Conservation (phyloP, 2,329 filamentous ascomycete species). For the Didymella lethalis region DNA sequence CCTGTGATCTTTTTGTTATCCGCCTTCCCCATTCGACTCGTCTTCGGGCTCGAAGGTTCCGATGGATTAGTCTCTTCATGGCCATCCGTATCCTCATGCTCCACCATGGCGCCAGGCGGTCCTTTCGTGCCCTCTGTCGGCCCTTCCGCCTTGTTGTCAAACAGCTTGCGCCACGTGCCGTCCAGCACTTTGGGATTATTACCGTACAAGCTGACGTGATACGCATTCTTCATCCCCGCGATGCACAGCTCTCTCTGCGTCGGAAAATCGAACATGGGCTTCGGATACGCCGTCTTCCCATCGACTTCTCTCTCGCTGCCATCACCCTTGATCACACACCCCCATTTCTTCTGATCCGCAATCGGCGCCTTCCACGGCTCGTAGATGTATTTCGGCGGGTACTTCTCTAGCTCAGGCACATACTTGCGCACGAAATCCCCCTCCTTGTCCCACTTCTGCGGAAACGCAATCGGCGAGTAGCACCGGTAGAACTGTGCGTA, state of each 20-base stretch:
- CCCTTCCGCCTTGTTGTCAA: slow-evolving; percentile 57
- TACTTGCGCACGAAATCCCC: slow-evolving; percentile 70
- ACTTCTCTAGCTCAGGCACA: slow-evolving; percentile 69
- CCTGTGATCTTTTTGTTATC: slow-evolving; percentile 67
- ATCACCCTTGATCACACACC: slow-evolving; percentile 65
- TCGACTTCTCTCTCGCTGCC: slow-evolving; percentile 48
- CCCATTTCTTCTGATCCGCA: slow-evolving; percentile 72
- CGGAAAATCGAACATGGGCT: slow-evolving; percentile 79
- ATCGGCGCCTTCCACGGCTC: slow-evolving; percentile 80
- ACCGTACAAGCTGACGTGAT: slow-evolving; percentile 69
- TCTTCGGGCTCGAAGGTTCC: slow-evolving; percentile 23
- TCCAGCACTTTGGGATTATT: slow-evolving; percentile 68
- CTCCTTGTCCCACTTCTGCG: slow-evolving; percentile 77
- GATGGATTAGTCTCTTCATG: slow-evolving; percentile 23
- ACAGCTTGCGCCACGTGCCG: slow-evolving; percentile 64
- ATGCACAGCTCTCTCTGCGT: slow-evolving; percentile 70
- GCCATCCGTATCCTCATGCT: slow-evolving; percentile 31
- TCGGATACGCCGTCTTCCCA: slow-evolving; percentile 66
- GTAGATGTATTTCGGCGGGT: slow-evolving; percentile 76
- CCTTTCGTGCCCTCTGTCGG: slow-evolving; percentile 54
- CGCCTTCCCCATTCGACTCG: slow-evolving; percentile 54
- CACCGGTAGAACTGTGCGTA: slow-evolving; percentile 75
- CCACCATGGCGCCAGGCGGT: slow-evolving; percentile 51
- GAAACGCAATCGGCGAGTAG: slow-evolving; percentile 75
- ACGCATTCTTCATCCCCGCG: slow-evolving; percentile 74